These are phyloP conservation scores for Boletus pseudopeckii DNA, from an alignment of 768 basidiomycete genomes.

Conservation along the genomic window DNA sequence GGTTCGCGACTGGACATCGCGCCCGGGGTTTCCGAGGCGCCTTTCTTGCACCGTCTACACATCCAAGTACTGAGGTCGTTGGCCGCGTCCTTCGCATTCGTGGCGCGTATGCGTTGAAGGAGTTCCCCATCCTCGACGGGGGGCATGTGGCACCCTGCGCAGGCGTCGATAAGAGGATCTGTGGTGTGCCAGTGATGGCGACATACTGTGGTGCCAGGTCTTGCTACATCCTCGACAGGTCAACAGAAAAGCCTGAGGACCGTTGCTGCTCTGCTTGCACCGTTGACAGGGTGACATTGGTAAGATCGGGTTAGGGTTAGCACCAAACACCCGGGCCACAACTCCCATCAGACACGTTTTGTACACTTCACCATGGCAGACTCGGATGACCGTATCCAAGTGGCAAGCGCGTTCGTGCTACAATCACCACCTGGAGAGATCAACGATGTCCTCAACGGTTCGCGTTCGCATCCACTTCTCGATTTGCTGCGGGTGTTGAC, in stretches of 20 bases:
- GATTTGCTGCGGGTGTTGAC: neutral
- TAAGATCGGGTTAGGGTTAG: slow-evolving; percentile 27
- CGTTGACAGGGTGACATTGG: slow-evolving; percentile 19
- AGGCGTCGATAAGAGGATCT: neutral
- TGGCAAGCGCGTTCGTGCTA: slow-evolving; percentile 74
- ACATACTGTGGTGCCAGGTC: slow-evolving; percentile 35
- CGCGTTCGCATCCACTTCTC: slow-evolving; percentile 2
- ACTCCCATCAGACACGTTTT: neutral
- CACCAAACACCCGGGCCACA: neutral
- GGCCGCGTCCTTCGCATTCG: slow-evolving; percentile 20
- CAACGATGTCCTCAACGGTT: slow-evolving; percentile 92
- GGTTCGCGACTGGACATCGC: slow-evolving; percentile 4
- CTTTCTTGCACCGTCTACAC: slow-evolving; percentile 32
- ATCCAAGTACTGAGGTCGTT: slow-evolving; percentile 26
- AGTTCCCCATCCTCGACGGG: slow-evolving; percentile 27
- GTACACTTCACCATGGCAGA: slow-evolving; percentile 43
- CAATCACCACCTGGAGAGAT: slow-evolving; percentile 96
- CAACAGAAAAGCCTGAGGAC: slow-evolving; percentile 32
- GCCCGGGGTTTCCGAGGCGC: neutral
- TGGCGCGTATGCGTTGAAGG: slow-evolving; percentile 22
- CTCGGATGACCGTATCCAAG: slow-evolving; percentile 58
- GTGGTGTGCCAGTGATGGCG: neutral
- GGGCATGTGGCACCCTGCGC: slow-evolving; percentile 33
- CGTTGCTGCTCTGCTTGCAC: slow-evolving; percentile 24
- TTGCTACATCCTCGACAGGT: slow-evolving; percentile 32